Percentiles rank a stretch among this genome's conserved stretches.
These are phyloP conservation scores for Colletotrichum zoysiae DNA, from an alignment of 2,329 filamentous ascomycete genomes.

Conservation along the genomic window DNA sequence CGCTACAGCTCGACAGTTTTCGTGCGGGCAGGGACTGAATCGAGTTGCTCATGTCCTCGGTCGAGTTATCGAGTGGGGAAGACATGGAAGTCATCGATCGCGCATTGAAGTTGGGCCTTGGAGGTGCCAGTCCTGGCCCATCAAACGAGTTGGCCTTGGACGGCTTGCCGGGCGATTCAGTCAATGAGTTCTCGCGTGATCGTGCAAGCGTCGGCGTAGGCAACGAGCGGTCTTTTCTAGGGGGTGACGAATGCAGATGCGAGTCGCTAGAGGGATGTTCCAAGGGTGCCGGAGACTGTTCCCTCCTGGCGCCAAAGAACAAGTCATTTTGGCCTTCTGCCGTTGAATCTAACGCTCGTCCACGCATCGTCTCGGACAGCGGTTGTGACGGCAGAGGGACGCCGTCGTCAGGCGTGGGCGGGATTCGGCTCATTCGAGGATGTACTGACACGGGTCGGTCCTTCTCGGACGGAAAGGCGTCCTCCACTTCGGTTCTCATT, in stretches of 20 bases:
- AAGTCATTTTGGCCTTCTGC: constrained; percentile 52
- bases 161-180: constrained; percentile 61
- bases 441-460: constrained; percentile 80
- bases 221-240: constrained; percentile 51
- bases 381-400: constrained; percentile 61
- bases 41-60: constrained; percentile 74
- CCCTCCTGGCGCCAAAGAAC: constrained; percentile 67
- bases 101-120: constrained; percentile 62
- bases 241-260: constrained; percentile 43
- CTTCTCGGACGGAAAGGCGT: constrained; percentile 57
- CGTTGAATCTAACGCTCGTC: constrained; percentile 49
- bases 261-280: constrained; percentile 51
- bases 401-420: constrained; percentile 62
- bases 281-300: constrained; percentile 69
- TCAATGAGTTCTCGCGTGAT: constrained; percentile 47
- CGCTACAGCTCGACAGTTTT: constrained; percentile 78
- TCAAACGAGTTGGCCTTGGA: constrained; percentile 61
- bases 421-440: constrained; percentile 77
- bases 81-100: constrained; percentile 72
- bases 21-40: constrained; percentile 76
- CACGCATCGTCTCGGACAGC: constrained; percentile 55
- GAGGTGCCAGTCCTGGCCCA: constrained; percentile 64
- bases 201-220: constrained; percentile 52
- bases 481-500: constrained; percentile 68
- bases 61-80: constrained; percentile 74